Conservation (phyloP, 2,329 filamentous ascomycete species). For the Diaporthe sp. region DNA sequence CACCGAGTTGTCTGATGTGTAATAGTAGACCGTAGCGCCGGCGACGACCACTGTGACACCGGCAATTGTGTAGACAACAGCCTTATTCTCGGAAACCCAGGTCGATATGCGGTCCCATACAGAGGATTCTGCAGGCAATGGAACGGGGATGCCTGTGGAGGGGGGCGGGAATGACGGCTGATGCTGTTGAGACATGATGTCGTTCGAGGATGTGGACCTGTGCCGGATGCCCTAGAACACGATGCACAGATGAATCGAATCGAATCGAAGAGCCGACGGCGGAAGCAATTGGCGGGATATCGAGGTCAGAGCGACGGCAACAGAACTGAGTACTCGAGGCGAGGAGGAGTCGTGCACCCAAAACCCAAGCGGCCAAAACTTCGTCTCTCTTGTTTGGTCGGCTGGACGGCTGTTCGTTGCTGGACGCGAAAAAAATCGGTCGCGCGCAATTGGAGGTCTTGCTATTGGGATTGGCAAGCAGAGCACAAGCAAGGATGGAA, state of each 20-base stretch:
- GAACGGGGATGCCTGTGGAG: conserved; percentile 61
- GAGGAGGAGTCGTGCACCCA: conserved; percentile 14
- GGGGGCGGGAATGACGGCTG: conserved; percentile 56
- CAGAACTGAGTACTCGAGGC: conserved; percentile 18
- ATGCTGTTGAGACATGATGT: conserved; percentile 56
- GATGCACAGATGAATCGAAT: conserved; percentile 20
- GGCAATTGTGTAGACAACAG: conserved; percentile 94
- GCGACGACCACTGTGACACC: conserved; percentile 92
- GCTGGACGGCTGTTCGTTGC: conserved; percentile 25
- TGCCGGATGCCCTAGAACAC: conserved; percentile 15
- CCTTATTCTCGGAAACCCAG: conserved; percentile 97
- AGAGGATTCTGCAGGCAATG: conserved; percentile 72
- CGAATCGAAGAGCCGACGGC: conserved; percentile 7
- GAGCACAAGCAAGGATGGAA: conserved; percentile 34
- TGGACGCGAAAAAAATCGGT: conserved; percentile 39
- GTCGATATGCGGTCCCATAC: conserved; percentile 90
- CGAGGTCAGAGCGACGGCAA: conserved; percentile 14
- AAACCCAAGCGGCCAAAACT: conserved; percentile 20
- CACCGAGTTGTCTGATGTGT: conserved; percentile 76
- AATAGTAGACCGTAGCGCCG: conserved; percentile 93
- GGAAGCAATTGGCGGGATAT: conserved; percentile 23
- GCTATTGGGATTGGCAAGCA: conserved; percentile 31
- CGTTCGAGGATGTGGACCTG: conserved; percentile 13
- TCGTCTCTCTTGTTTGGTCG: conserved; percentile 16
- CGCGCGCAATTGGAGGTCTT: conserved; percentile 36